Percentiles rank a stretch among this genome's conserved stretches.
phyloP scores from a whole-genome alignment of 1,284 basidiomycete genomes.

The Heterobasidion irregulare region DNA sequence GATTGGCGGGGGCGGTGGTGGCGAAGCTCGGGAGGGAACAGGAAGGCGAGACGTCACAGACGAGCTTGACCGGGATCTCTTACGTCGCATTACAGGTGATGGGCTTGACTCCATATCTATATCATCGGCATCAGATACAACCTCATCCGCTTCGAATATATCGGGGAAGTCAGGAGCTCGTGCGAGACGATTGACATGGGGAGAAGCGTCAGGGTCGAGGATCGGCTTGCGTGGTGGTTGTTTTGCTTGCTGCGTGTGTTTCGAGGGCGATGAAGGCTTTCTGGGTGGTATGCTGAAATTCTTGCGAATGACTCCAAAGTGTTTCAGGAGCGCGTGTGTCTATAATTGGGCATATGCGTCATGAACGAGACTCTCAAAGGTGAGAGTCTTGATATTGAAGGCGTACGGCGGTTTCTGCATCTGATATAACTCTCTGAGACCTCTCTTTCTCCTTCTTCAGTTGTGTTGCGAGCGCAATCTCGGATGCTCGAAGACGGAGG shows the following conservation, averaged over 20 bases:
- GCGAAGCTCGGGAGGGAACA: slow-evolving; percentile 26
- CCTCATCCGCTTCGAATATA: slow-evolving; percentile 62
- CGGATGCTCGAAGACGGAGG: slow-evolving; percentile 67
- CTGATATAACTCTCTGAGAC: slow-evolving; percentile 57
- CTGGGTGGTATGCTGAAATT: slow-evolving; percentile 38
- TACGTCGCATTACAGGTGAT: slow-evolving; percentile 21
- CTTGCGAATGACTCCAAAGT: slow-evolving; percentile 54
- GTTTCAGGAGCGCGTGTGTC: slow-evolving; percentile 58
- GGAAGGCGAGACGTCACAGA: slow-evolving; percentile 34
- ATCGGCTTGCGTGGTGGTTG: slow-evolving; percentile 23
- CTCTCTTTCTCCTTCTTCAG: slow-evolving; percentile 73
- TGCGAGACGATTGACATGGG: slow-evolving; percentile 49
- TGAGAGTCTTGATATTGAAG: neutral
- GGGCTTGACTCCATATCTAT: neutral
- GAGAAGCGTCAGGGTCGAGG: slow-evolving; percentile 34
- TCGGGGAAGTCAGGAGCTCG: slow-evolving; percentile 57
- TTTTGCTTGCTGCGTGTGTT: slow-evolving; percentile 33
- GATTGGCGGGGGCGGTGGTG: slow-evolving; percentile 21
- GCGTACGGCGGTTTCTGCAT: slow-evolving; percentile 68
- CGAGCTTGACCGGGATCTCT: slow-evolving; percentile 16
- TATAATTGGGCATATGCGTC: slow-evolving; percentile 16
- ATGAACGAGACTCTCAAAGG: too few species aligned
- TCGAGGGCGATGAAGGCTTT: slow-evolving; percentile 23
- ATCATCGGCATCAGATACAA: slow-evolving; percentile 20
- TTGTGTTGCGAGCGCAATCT: slow-evolving; percentile 65